Evolutionary conservation across 164 flowering plant species (phyloP), one percentile per base, ranked within the genome.

Genomic region (Euptelea pleiosperma): DNA sequence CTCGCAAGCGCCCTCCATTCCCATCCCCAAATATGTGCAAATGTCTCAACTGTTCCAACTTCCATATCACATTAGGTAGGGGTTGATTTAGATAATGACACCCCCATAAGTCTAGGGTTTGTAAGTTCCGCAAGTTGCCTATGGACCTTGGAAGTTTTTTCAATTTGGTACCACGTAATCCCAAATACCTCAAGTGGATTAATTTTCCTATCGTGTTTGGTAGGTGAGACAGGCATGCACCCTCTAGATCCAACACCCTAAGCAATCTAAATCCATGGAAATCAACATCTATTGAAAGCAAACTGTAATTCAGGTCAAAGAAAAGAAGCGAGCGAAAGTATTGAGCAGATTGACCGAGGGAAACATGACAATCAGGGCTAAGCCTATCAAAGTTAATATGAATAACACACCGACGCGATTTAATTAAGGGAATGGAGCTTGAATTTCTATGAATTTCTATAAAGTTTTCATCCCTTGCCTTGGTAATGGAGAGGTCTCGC

Each of bases 101-200:
- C n/a, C n/a, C n/a, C n/a, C n/a, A 14, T 56, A 71, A 3, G n/a
- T 63, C 45, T 8, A 75, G 31, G 18, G 67, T 59, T 8, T 52
- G 64, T 42, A 75, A 31, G 15, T 8, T 43, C 31, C 18, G 16
- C 29, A 74, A 50, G 10, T 67, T 58, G 8, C 73, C 60, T 18
- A 74, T 29, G 19, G 71, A 63, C 0, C 52, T 4, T 43, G 78
- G 74, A 6, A 77, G 8, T 19, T 22, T 8, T 0, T 14, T 8
- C 6, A 62, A 0, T 0, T 2, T 0, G 15, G 46, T 16, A 4
- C 29, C 15, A 10, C 24, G 18, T 2, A 72, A n/a, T 8, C 67
- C 50, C 41, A 77, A 48, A 52, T 63, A 71, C 58, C 65, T 63
- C 52, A 77, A 61, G 24, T 60, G 65, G 19, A 66, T 18, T 7